phyloP scores from a whole-genome alignment of 345 rosid species.

The Durio zibethinus region DNA sequence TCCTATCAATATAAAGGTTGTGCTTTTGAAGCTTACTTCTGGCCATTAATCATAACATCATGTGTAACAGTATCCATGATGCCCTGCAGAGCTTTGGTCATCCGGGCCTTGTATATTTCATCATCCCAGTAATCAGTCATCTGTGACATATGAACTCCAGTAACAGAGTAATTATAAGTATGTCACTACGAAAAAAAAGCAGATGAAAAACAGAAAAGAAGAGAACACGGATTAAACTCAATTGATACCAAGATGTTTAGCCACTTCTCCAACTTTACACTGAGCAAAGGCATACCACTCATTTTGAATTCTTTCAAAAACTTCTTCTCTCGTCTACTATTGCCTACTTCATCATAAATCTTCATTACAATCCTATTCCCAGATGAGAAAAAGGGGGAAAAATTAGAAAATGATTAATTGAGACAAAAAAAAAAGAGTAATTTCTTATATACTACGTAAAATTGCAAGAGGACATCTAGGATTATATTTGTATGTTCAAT shows the following conservation, averaged over 20 bases:
- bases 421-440: neutral
- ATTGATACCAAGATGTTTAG: constrained; percentile 58
- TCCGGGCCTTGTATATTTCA: constrained; percentile 61
- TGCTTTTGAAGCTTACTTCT: constrained; percentile 54
- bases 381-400: neutral
- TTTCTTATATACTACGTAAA: neutral
- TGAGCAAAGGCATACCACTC: constrained; percentile 70
- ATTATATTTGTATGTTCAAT: neutral
- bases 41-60: constrained; percentile 71
- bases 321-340: constrained; percentile 36
- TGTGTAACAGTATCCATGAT: constrained; percentile 78
- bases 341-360: constrained; percentile 55
- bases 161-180: neutral
- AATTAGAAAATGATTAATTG: constrained; percentile 11
- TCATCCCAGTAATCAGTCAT: constrained; percentile 30
- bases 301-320: constrained; percentile 64
- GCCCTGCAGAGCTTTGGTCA: constrained; percentile 82
- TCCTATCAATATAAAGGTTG: neutral
- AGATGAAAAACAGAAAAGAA: neutral
- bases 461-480: neutral
- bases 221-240: neutral
- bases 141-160: constrained; percentile 39
- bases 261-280: constrained; percentile 71
- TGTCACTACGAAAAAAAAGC: neutral
- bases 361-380: constrained; percentile 49